A percentile compares a stretch with the other conserved stretches of the same genome.
These are phyloP conservation scores for Debaryomycetaceae sp. DNA, from an alignment of 1,139 yeast genomes.

Conservation along the genomic window DNA sequence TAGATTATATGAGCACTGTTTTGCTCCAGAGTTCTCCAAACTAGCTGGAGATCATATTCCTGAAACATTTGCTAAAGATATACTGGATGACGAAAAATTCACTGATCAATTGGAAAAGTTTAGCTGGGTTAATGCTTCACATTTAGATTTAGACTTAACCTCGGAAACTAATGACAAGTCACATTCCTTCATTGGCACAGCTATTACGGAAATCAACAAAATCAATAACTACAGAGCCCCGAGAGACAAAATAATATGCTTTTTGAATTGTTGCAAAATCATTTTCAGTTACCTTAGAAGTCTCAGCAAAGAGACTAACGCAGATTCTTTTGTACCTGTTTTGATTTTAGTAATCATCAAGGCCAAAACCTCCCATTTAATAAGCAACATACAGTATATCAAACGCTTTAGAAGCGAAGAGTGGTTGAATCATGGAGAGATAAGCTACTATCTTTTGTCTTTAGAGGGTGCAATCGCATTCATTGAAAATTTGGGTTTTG, in stretches of 20 bases:
- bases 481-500: constrained; percentile 55
- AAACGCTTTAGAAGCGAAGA: constrained; percentile 77
- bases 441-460: constrained; percentile 85
- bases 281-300: constrained; percentile 82
- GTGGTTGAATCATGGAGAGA: constrained; percentile 74
- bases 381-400: constrained; percentile 79
- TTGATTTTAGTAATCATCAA: constrained; percentile 75
- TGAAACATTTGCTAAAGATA: constrained; percentile 44
- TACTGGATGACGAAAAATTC: constrained; percentile 58
- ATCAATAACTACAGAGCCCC: constrained; percentile 88
- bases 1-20: constrained; percentile 71
- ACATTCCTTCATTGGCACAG: constrained; percentile 61
- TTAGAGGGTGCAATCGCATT: constrained; percentile 81
- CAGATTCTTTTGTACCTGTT: constrained; percentile 89
- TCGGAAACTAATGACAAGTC: constrained; percentile 30
- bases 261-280: constrained; percentile 87
- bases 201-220: constrained; percentile 69
- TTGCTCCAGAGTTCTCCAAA: constrained; percentile 67
- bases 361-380: constrained; percentile 58
- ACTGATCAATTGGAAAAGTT: constrained; percentile 58
- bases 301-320: constrained; percentile 70
- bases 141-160: constrained; percentile 67
- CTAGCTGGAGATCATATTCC: constrained; percentile 44
- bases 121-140: constrained; percentile 74
- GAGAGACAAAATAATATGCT: constrained; percentile 88